These are phyloP conservation scores for Hypoxylon sp. DNA, from an alignment of 2,329 filamentous ascomycete genomes.

Conservation along the genomic window DNA sequence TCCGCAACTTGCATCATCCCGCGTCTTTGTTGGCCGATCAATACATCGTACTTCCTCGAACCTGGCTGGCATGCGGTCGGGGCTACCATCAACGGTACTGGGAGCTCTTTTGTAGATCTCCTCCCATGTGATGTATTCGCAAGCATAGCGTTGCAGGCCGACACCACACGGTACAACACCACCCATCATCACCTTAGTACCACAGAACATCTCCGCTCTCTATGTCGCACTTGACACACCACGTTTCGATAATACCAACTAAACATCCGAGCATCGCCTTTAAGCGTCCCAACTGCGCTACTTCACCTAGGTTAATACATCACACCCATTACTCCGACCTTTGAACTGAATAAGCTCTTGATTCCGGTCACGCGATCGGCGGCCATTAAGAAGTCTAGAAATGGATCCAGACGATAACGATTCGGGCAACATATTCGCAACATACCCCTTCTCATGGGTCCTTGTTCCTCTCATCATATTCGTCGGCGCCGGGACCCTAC, in stretches of 20 bases:
- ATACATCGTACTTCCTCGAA: conserved; percentile 11
- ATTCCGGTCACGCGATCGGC: conserved; percentile 19
- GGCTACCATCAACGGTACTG: conserved; percentile 21
- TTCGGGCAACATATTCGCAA: conserved; percentile 39
- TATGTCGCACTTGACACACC: conserved; percentile 33
- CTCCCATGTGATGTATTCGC: conserved; percentile 27
- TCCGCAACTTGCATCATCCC: conserved; percentile 15
- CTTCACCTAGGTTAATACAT: conserved; percentile 1
- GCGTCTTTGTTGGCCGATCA: conserved; percentile 12
- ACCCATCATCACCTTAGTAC: conserved; percentile 20
- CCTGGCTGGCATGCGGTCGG: conserved; percentile 29
- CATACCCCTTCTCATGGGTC: conserved; percentile 49
- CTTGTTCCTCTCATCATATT: conserved; percentile 52
- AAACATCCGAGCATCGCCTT: conserved; percentile 4
- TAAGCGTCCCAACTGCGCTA: conserved; percentile 5
- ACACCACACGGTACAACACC: conserved; percentile 31
- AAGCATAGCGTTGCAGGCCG: conserved; percentile 31
- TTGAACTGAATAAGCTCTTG: conserved; percentile 3
- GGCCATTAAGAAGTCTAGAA: conserved; percentile 2
- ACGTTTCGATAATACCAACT: conserved; percentile 18
- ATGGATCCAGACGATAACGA: conserved; percentile 38
- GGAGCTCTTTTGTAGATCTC: conserved; percentile 33
- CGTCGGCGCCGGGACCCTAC: conserved; percentile 40
- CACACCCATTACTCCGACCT: conserved; percentile 14
- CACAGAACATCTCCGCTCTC: conserved; percentile 33